These are phyloP conservation scores for Alternaria alternata DNA, from an alignment of 2,329 filamentous ascomycete species.

Conservation along the genomic window DNA sequence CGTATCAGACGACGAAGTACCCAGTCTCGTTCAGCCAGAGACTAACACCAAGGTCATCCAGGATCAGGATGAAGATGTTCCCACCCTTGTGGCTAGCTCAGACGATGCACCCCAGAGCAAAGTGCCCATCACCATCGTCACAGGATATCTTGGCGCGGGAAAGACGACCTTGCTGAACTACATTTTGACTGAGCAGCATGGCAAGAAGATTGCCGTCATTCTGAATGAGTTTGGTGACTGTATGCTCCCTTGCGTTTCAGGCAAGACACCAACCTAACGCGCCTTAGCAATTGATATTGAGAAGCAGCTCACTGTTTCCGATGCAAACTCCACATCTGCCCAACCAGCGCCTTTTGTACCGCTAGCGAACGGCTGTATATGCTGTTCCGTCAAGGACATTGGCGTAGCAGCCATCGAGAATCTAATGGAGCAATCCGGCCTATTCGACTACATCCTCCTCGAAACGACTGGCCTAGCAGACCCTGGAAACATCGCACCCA, in stretches of 20 bases:
- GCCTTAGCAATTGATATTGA: constrained; percentile 85
- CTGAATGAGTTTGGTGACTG: constrained; percentile 72
- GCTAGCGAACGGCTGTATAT: constrained; percentile 95
- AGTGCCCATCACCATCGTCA: constrained; percentile 86
- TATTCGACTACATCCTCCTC: constrained; percentile 96
- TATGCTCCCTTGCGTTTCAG: constrained; percentile 7
- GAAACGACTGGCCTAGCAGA: constrained; percentile 96
- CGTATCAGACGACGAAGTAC: constrained; percentile 44
- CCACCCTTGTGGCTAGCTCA: constrained; percentile 41
- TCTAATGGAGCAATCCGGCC: constrained; percentile 90
- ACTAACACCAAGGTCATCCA: constrained; percentile 32
- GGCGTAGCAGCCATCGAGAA: constrained; percentile 96
- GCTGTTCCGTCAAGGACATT: constrained; percentile 96
- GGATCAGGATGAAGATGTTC: constrained; percentile 30
- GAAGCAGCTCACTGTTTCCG: constrained; percentile 88
- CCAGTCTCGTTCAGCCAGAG: constrained; percentile 64
- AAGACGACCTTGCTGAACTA: constrained; percentile 97
- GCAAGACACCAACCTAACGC: constrained; percentile 1
- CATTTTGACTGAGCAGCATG: constrained; percentile 92
- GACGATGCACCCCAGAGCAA: constrained; percentile 64
- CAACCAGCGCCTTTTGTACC: constrained; percentile 74
- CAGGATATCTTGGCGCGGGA: constrained; percentile 91
- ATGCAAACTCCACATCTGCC: constrained; percentile 40
- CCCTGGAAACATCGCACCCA: constrained; percentile 90
- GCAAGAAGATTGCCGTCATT: constrained; percentile 97